A percentile compares a stretch with the other conserved stretches of the same genome.
Evolutionary conservation across 2,329 filamentous ascomycete genomes (phyloP).

Genomic region (Trichoderma endophyticum): DNA sequence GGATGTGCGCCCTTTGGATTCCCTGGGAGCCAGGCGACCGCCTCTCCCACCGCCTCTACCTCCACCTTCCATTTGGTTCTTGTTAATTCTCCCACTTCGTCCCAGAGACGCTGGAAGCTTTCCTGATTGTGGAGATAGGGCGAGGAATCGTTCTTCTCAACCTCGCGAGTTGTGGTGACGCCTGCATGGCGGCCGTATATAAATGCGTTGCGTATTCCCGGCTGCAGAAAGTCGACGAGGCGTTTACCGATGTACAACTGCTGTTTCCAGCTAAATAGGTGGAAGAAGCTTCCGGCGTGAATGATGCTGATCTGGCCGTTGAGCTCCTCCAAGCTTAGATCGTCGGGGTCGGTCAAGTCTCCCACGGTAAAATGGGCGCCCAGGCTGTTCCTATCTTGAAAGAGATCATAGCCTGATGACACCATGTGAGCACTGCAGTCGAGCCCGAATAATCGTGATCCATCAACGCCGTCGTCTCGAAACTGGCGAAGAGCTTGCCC

Average conservation of each 20-base stretch:
- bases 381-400: constrained; percentile 52
- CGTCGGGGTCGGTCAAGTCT: constrained; percentile 45
- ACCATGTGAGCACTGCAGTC: constrained; percentile 51
- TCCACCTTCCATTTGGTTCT: constrained; percentile 49
- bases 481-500: constrained; percentile 51
- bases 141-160: constrained; percentile 24
- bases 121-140: constrained; percentile 47
- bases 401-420: constrained; percentile 61
- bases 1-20: constrained; percentile 28
- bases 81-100: constrained; percentile 48
- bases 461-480: constrained; percentile 47
- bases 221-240: constrained; percentile 44
- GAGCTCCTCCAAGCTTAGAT: constrained; percentile 34
- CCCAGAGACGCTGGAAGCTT: constrained; percentile 53
- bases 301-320: constrained; percentile 45
- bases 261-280: constrained; percentile 47
- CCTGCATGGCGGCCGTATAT: constrained; percentile 54
- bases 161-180: constrained; percentile 28
- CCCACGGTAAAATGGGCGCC: constrained; percentile 48
- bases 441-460: constrained; percentile 46
- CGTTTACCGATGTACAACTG: constrained; percentile 45
- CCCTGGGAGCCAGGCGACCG: constrained; percentile 25
- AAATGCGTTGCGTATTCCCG: constrained; percentile 42
- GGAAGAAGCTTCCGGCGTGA: constrained; percentile 50
- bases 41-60: constrained; percentile 33